Evolutionary conservation across 768 basidiomycete species (phyloP).

Genomic region (Basidioascus undulatus): DNA sequence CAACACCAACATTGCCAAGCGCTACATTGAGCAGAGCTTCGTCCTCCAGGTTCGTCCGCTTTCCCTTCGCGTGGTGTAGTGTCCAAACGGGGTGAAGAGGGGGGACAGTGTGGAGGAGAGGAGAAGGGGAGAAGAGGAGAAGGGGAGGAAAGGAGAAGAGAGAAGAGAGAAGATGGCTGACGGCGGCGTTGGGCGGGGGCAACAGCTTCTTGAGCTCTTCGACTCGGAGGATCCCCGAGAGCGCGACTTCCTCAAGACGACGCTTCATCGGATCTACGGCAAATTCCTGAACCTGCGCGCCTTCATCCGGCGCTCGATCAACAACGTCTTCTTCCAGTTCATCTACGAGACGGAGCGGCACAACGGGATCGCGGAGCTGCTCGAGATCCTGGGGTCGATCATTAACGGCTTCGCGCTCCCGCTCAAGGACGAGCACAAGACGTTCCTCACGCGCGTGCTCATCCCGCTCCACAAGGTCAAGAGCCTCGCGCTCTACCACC

Average conservation of each 20-base stretch:
- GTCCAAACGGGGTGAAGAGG: no score
- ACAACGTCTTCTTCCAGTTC: conserved; percentile 98
- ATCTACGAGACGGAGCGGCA: conserved; percentile 96
- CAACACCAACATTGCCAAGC: conserved; percentile 91
- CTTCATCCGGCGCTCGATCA: conserved; percentile 95
- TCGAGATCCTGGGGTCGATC: conserved; percentile 95
- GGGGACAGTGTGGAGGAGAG: no score
- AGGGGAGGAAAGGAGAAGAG: no score
- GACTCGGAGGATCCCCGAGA: conserved; percentile 97
- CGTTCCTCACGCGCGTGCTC: conserved; percentile 75
- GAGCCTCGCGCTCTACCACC: conserved; percentile 89
- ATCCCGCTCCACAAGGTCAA: conserved; percentile 91
- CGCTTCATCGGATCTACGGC: conserved; percentile 93
- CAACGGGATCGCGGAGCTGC: conserved; percentile 92
- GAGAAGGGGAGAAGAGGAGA: no score
- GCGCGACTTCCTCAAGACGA: conserved; percentile 97
- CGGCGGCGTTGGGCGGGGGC: background rate
- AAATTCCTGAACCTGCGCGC: conserved; percentile 97
- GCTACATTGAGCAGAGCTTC: conserved; percentile 87
- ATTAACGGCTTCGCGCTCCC: conserved; percentile 98
- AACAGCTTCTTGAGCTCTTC: conserved; percentile 79
- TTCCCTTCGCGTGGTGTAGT: no score
- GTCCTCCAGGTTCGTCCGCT: conserved; percentile 35
- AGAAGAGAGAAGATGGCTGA: background rate
- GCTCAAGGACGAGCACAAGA: conserved; percentile 97